Base-by-base conservation (phyloP, 257 asterid genomes). In the Ocimum tenuiflorum region DNA sequence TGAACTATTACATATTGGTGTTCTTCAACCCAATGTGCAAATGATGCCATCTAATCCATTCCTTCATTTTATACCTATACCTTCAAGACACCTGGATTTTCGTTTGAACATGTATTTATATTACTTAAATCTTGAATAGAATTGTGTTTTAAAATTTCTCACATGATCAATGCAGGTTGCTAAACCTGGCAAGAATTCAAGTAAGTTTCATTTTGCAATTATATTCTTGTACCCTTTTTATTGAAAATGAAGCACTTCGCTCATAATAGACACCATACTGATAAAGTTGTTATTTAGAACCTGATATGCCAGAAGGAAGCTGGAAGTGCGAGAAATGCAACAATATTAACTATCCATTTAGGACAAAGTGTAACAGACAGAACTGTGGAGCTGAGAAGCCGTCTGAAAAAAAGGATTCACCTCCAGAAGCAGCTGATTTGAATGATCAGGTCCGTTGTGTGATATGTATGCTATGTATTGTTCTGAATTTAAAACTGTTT, bases 331-430 rank as follows among this genome's bases (percentile, higher is more conserved):
- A 91, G 78, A 81, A 91, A 65, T 88, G 95, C 89, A 83, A 83
- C 89, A 91, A 91, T 74, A 83, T 91, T 31, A 91, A 88, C 75
- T 91, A 88, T 68, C 96, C 95, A 39, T 91, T 91, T 69, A 85
- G 97, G 80, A 88, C 89, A 59, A 88, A 91, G 80, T 91, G 97
- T 77, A 88, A 88, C 85, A 83, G 96, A 78, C 97, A 84, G 76
- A 84, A 88, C 69, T 91, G 97, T 54, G 97, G 97, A 36, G 96
- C 96, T 71, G 96, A 91, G 27, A 91, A 86, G 74, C 97, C 97
- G 22, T 68, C 86, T 1, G 91, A 78, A 73, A 45, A 84, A 55
- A 68, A 77, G 53, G 75, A 77, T 24, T 78, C 96, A 27, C 81
- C 85, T 6, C 64, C 85, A 33, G 84, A 82, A 68, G 75, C 75